Percentiles rank a stretch among this genome's conserved stretches.
Evolutionary conservation across 2,329 filamentous ascomycete species (phyloP).

Genomic region (Thelonectria rubi): DNA sequence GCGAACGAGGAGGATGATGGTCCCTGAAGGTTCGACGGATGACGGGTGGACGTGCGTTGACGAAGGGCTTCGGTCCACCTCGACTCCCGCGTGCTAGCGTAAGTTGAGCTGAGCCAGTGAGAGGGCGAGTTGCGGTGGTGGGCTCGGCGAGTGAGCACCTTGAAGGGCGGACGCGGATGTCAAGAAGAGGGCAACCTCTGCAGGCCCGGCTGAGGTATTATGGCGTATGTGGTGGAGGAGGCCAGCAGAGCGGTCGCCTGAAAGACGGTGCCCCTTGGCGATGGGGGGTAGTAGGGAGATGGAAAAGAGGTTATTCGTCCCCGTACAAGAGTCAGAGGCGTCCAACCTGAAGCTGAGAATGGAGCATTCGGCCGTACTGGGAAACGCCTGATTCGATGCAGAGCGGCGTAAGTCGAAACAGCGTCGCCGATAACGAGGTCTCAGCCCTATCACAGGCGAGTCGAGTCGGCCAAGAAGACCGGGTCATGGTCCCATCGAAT

Average conservation of each 20-base stretch:
- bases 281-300: conserved; percentile 12
- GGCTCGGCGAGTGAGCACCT: conserved; percentile 6
- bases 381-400: conserved; percentile 21
- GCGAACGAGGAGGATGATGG: conserved; percentile 12
- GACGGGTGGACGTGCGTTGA: conserved; percentile 21
- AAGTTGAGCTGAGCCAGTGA: conserved; percentile 27
- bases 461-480: conserved; percentile 12
- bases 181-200: conserved; percentile 5
- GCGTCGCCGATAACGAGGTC: conserved; percentile 15
- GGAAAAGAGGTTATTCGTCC: conserved; percentile 22
- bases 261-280: conserved; percentile 24
- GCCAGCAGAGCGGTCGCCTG: conserved; percentile 18
- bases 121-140: conserved; percentile 15
- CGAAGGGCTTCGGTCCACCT: conserved; percentile 11
- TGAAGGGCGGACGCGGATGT: conserved; percentile 7
- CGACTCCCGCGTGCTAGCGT: conserved; percentile 24
- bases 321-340: conserved; percentile 18
- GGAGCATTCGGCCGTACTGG: conserved; percentile 21
- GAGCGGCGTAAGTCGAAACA: conserved; percentile 21
- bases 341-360: conserved; percentile 24
- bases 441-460: conserved; percentile 35
- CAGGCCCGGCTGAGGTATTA: conserved; percentile 1
- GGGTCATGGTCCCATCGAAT: conserved; percentile 1
- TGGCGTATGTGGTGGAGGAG: conserved; percentile 9
- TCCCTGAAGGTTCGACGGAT: conserved; percentile 18